Evolutionary conservation across 129 eudicot genomes (phyloP).

Genomic region (Mikania micrantha): DNA sequence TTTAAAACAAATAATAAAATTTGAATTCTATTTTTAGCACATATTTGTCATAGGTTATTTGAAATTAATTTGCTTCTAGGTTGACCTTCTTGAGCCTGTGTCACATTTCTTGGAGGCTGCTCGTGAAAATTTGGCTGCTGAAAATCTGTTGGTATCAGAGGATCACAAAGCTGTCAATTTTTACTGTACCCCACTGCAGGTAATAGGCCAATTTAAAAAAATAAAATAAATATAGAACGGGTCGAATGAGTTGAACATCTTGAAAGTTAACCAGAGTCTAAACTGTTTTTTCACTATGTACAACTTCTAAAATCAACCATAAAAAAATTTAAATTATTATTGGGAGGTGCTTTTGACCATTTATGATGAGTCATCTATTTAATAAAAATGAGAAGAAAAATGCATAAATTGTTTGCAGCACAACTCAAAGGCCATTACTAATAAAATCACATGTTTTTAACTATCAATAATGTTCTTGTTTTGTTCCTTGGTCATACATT

Average conservation of each 20-base stretch:
- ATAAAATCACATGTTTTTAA: background rate
- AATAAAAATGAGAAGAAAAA: background rate
- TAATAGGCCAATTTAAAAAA: constrained; percentile 1
- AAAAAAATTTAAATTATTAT: background rate
- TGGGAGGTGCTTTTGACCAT: background rate
- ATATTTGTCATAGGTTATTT: background rate
- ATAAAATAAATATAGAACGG: background rate
- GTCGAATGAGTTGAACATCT: background rate
- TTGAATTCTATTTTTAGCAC: background rate
- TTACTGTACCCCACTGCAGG: constrained; percentile 90
- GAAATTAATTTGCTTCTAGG: constrained; percentile 39
- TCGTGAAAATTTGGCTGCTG: constrained; percentile 58
- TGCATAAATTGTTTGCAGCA: background rate
- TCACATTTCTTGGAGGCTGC: constrained; percentile 93
- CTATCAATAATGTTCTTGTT: background rate
- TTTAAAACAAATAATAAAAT: background rate
- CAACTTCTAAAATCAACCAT: background rate
- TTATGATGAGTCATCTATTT: background rate
- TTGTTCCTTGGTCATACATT: background rate
- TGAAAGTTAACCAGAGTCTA: background rate
- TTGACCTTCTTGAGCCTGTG: constrained; percentile 97
- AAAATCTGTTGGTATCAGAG: constrained; percentile 49
- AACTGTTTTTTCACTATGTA: background rate
- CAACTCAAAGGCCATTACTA: background rate
- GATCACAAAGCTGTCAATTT: constrained; percentile 71